phyloP scores from a whole-genome alignment of 106 monocot species.

The Amphibolis antarctica region DNA sequence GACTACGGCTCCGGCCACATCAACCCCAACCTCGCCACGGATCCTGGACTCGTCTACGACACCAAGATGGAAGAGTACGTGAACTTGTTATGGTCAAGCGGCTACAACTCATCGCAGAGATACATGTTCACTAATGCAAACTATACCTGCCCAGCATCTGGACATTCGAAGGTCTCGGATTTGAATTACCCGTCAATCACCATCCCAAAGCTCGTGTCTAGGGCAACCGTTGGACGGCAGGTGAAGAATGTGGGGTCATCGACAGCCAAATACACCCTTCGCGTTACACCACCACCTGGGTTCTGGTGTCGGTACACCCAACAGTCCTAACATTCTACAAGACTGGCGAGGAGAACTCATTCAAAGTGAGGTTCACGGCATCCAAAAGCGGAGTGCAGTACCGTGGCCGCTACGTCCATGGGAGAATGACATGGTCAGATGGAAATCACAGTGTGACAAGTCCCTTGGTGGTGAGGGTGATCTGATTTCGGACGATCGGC shows the following conservation, averaged over 20 bases:
- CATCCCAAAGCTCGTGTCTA: neutral
- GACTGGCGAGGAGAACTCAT: slow-evolving; percentile 33
- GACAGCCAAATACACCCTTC: slow-evolving; percentile 24
- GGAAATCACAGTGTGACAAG: slow-evolving; percentile 4
- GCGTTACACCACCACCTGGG: slow-evolving; percentile 11
- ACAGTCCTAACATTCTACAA: slow-evolving; percentile 8
- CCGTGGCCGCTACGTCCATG: neutral
- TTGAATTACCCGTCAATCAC: slow-evolving; percentile 15
- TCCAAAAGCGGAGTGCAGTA: neutral
- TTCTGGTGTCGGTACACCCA: slow-evolving; percentile 32
- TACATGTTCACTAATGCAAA: neutral
- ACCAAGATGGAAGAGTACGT: slow-evolving; percentile 23
- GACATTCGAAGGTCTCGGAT: neutral
- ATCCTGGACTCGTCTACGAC: slow-evolving; percentile 50
- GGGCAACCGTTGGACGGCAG: slow-evolving; percentile 15
- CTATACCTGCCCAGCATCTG: slow-evolving; percentile 1
- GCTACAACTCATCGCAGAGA: slow-evolving; percentile 21
- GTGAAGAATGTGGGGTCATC: slow-evolving; percentile 49
- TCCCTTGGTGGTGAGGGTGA: slow-evolving; percentile 1
- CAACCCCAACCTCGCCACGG: slow-evolving; percentile 28
- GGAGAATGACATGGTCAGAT: slow-evolving; percentile 8
- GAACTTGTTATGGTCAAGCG: slow-evolving; percentile 32
- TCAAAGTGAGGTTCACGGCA: slow-evolving; percentile 15
- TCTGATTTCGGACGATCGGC: no score
- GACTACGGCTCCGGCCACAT: slow-evolving; percentile 34